phyloP scores from a whole-genome alignment of 306 rosid genomes.

The Arachis stenosperma region DNA sequence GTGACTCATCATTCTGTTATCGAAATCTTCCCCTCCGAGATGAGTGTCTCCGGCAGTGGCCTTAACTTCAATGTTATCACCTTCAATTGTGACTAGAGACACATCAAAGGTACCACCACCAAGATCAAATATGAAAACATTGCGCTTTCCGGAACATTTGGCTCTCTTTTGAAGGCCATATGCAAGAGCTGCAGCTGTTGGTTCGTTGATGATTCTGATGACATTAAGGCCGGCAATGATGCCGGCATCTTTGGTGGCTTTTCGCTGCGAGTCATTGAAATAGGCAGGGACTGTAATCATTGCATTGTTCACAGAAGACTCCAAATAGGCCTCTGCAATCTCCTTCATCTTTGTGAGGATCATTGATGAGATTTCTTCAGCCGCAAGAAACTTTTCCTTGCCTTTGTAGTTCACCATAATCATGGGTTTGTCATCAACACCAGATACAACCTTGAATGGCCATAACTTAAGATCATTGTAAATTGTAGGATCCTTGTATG shows the following conservation, averaged over 20 bases:
- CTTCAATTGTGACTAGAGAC: slow-evolving; percentile 28
- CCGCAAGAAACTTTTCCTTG: slow-evolving; percentile 45
- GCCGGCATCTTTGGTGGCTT: slow-evolving; percentile 31
- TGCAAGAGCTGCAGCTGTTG: slow-evolving; percentile 17
- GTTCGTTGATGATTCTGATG: slow-evolving; percentile 30
- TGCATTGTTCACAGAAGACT: slow-evolving; percentile 42
- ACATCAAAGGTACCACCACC: slow-evolving; percentile 39
- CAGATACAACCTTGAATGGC: slow-evolving; percentile 42
- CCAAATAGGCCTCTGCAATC: too few relatives aligned
- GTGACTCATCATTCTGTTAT: slow-evolving; percentile 7
- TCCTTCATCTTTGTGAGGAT: too few relatives aligned
- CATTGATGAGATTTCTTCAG: slow-evolving; percentile 39
- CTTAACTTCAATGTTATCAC: not conserved
- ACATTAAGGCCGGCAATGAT: slow-evolving; percentile 29
- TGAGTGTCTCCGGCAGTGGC: slow-evolving; percentile 32
- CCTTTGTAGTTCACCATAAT: slow-evolving; percentile 50
- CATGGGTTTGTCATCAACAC: slow-evolving; percentile 47
- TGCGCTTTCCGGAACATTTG: not conserved
- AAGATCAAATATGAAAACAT: slow-evolving; percentile 25
- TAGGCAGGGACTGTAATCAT: slow-evolving; percentile 60
- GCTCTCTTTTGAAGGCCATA: slow-evolving; percentile 16
- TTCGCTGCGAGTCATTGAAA: slow-evolving; percentile 36
- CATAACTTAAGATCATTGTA: slow-evolving; percentile 45
- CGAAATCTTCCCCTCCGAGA: slow-evolving; percentile 11
- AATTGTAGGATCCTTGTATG: slow-evolving; percentile 32